Evolutionary conservation across 352 stramenopile species (phyloP).

Genomic region (Phytophthora nicotianae): DNA sequence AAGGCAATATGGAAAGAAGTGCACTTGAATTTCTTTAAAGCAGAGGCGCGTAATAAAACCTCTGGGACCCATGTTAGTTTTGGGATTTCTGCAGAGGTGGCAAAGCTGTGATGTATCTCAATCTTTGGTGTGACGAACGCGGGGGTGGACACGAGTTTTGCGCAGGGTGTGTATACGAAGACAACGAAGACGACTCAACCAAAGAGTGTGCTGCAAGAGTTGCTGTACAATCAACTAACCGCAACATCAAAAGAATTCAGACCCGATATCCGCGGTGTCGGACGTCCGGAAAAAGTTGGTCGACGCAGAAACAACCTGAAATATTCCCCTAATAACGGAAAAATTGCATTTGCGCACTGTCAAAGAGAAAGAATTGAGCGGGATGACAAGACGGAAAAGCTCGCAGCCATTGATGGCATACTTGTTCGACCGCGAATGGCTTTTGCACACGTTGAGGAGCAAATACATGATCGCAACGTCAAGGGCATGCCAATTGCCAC

Average conservation of each 20-base stretch:
- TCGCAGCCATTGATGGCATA: slow-evolving; percentile 2
- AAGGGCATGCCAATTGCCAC: neutral
- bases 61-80: neutral
- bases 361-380: slow-evolving; percentile 1
- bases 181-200: neutral
- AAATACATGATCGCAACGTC: neutral
- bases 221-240: too few relatives aligned
- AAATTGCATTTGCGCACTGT: neutral
- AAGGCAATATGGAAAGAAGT: slow-evolving; percentile 1
- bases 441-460: neutral
- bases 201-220: too few relatives aligned
- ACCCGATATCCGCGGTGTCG: neutral
- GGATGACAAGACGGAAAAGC: neutral
- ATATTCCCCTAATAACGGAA: too few relatives aligned
- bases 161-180: neutral
- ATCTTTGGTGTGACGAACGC: neutral
- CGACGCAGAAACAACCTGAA: neutral
- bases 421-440: neutral
- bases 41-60: neutral
- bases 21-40: neutral
- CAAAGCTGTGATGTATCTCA: neutral
- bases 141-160: neutral
- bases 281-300: neutral
- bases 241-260: neutral
- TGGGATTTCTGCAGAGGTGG: neutral